phyloP scores from a whole-genome alignment of 225 moss, liverwort and hornwort species.

The Lunularia cruciata region DNA sequence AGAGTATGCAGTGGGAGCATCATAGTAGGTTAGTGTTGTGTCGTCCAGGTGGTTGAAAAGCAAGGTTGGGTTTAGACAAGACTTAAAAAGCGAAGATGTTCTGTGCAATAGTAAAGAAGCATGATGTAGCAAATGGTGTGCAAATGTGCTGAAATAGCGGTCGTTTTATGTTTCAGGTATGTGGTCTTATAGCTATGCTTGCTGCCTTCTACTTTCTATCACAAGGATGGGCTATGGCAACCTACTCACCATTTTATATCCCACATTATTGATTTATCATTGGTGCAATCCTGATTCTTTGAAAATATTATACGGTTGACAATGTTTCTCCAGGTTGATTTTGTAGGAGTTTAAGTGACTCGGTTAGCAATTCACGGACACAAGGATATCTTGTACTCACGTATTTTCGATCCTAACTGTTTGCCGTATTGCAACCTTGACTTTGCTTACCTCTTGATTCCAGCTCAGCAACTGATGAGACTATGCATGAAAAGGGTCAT shows the following conservation, averaged over 20 bases:
- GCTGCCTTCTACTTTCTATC: constrained; percentile 88
- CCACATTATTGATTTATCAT: constrained; percentile 22
- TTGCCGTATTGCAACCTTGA: constrained; percentile 58
- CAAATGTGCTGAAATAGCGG: neutral
- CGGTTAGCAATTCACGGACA: too few species aligned
- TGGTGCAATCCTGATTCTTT: too few species aligned
- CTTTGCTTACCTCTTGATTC: constrained; percentile 70
- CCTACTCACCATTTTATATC: constrained; percentile 97
- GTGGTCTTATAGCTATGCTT: constrained; percentile 85
- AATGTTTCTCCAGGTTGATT: too few species aligned
- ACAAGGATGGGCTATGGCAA: constrained; percentile 99
- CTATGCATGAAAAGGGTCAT: constrained; percentile 67
- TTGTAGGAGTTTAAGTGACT: too few species aligned
- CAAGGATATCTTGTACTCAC: too few species aligned
- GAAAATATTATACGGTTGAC: too few species aligned
- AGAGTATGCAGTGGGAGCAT: too few species aligned
- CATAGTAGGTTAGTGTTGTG: too few species aligned
- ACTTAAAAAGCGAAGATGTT: too few species aligned
- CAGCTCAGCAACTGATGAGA: constrained; percentile 46
- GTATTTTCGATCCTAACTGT: neutral
- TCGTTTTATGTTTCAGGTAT: constrained; percentile 45
- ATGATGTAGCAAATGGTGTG: neutral
- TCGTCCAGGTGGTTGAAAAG: too few species aligned
- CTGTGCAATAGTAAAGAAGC: too few species aligned
- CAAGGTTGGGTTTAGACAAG: too few species aligned